These are phyloP conservation scores for Angomonas desouzai DNA, from an alignment of 208 protist genomes.

Conservation along the genomic window DNA sequence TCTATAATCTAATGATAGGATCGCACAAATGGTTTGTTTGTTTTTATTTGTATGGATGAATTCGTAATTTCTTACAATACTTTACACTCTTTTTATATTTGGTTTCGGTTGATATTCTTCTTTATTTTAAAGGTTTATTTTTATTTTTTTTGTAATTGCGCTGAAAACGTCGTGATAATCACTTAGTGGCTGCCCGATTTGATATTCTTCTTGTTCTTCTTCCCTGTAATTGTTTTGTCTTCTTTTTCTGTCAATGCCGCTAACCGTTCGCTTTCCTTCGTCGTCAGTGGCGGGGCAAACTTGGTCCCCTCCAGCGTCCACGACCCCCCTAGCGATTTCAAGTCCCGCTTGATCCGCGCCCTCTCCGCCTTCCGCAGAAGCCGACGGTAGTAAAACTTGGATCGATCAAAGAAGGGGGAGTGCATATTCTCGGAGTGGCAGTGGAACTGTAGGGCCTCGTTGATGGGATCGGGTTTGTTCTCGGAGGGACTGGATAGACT, in stretches of 20 bases:
- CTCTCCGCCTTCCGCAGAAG: slow-evolving; percentile 26
- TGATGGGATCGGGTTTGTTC: neutral
- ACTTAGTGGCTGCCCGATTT: too few relatives aligned
- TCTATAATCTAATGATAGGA: slow-evolving; percentile 2
- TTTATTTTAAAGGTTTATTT: neutral
- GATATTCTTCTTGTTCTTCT: too few relatives aligned
- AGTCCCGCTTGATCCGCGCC: slow-evolving; percentile 20
- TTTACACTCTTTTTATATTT: neutral
- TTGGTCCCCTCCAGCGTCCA: neutral
- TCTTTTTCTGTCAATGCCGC: too few relatives aligned
- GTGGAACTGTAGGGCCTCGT: neutral
- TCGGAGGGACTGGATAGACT: neutral
- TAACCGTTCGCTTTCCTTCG: neutral
- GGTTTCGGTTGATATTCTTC: neutral
- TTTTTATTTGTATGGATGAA: slow-evolving; percentile 2
- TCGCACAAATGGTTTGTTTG: neutral
- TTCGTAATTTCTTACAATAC: neutral
- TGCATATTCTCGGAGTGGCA: slow-evolving; percentile 8
- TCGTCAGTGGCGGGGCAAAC: slow-evolving; percentile 3
- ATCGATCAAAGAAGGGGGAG: slow-evolving; percentile 15
- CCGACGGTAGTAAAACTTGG: slow-evolving; percentile 39
- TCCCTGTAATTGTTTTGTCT: neutral
- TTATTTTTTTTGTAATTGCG: neutral
- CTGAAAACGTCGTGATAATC: too few relatives aligned
- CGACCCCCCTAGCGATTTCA: slow-evolving; percentile 11